phyloP scores from a whole-genome alignment of 1,139 yeast species.

The Protomyces inundatus region DNA sequence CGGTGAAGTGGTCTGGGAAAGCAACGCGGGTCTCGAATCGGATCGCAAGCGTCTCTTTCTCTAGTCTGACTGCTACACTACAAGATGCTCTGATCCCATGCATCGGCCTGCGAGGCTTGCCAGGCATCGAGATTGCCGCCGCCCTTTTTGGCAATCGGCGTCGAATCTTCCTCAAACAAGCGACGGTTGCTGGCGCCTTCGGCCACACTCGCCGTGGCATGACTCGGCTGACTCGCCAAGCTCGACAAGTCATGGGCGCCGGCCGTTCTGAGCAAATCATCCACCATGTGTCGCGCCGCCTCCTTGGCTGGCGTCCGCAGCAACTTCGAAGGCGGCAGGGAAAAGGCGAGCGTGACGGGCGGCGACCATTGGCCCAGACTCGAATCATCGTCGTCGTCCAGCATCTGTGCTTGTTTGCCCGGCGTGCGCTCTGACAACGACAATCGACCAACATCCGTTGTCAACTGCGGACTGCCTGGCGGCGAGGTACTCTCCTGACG shows the following conservation, averaged over 20 bases:
- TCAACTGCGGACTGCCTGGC: constrained; percentile 7
- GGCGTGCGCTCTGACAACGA: constrained; percentile 1
- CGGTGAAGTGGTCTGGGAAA: constrained; percentile 25
- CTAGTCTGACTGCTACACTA: neutral
- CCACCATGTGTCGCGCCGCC: constrained; percentile 21
- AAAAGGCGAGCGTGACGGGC: constrained; percentile 26
- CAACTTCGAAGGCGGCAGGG: constrained; percentile 24
- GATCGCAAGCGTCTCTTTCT: constrained; percentile 16
- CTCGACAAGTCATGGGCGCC: constrained; percentile 21
- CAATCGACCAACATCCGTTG: constrained; percentile 1
- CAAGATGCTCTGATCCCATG: neutral
- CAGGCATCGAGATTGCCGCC: neutral
- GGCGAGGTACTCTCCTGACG: constrained; percentile 12
- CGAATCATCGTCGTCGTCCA: constrained; percentile 33
- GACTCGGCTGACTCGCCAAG: constrained; percentile 11
- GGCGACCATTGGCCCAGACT: constrained; percentile 26
- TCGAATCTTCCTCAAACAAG: neutral
- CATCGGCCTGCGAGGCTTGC: neutral
- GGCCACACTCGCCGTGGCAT: neutral
- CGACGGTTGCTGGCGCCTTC: neutral
- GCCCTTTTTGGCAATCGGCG: neutral
- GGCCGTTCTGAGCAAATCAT: constrained; percentile 29
- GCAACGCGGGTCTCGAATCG: constrained; percentile 26
- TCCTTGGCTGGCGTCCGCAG: constrained; percentile 26
- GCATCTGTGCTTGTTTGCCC: neutral